Percentiles rank a stretch among this genome's conserved stretches.
Conservation (phyloP, 768 basidiomycete genomes). For the Hericium coralloides region DNA sequence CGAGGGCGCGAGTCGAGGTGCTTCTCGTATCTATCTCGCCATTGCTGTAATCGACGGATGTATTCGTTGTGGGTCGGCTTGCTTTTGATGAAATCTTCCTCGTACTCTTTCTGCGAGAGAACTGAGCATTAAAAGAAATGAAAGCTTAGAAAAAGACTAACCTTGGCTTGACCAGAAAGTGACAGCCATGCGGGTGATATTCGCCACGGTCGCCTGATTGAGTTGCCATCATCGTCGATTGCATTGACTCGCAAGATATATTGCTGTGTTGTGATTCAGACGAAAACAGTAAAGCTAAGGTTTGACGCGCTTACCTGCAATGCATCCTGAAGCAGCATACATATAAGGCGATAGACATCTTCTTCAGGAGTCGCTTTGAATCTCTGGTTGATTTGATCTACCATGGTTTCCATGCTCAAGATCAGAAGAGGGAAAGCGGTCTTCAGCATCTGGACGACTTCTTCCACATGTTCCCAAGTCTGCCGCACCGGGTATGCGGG, state of each 20-base stretch:
- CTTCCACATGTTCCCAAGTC: conserved; percentile 87
- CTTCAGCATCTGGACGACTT: conserved; percentile 88
- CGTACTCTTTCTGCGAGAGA: conserved; percentile 64
- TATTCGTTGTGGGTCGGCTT: conserved; percentile 82
- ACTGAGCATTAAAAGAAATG: conserved; percentile 1
- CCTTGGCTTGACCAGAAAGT: conserved; percentile 52
- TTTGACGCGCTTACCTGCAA: conserved; percentile 47
- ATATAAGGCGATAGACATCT: conserved; percentile 86
- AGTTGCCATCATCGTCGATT: conserved; percentile 64
- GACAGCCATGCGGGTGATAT: conserved; percentile 48
- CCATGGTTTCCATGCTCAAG: conserved; percentile 92
- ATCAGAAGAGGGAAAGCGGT: conserved; percentile 93
- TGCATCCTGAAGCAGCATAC: conserved; percentile 81
- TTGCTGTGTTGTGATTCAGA: conserved; percentile 33
- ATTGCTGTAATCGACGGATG: conserved; percentile 80
- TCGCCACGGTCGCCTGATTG: conserved; percentile 42
- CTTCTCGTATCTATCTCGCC: conserved; percentile 87
- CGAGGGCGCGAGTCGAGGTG: conserved; percentile 76
- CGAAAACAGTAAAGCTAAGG: background rate
- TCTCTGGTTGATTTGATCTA: conserved; percentile 84
- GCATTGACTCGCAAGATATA: conserved; percentile 59
- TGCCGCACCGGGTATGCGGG: conserved; percentile 40
- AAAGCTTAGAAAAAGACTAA: conserved; percentile 23
- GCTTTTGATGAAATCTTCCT: conserved; percentile 79
- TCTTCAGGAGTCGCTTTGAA: conserved; percentile 90